phyloP scores from a whole-genome alignment of 495 filamentous ascomycete genomes.

The Penicillium taxi region DNA sequence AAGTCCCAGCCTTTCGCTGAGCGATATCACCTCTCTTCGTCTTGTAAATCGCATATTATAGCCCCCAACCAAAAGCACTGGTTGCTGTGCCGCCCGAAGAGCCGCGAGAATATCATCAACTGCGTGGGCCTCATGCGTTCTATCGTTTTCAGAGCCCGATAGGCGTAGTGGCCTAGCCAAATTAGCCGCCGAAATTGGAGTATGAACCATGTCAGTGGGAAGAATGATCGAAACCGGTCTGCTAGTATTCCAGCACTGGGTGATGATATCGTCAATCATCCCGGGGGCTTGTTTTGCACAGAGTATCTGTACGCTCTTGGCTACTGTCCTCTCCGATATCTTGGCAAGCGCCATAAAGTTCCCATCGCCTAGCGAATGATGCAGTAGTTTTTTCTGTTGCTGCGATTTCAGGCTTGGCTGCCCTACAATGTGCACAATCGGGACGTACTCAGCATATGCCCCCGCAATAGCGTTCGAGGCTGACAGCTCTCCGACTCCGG shows the following conservation, averaged over 20 bases:
- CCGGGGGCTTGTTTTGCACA: background rate
- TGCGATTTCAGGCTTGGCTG: constrained; percentile 20
- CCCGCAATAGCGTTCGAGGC: constrained; percentile 65
- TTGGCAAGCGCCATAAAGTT: constrained; percentile 23
- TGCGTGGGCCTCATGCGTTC: background rate
- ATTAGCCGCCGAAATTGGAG: constrained; percentile 2
- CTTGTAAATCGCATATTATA: background rate
- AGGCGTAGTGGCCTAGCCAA: constrained; percentile 1
- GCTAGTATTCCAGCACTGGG: constrained; percentile 2
- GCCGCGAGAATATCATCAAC: background rate
- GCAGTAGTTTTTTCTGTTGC: constrained; percentile 18
- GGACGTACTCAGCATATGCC: constrained; percentile 63
- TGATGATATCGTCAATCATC: constrained; percentile 5
- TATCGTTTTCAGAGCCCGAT: background rate
- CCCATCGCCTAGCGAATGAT: constrained; percentile 37
- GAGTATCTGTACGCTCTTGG: background rate
- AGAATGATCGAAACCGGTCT: constrained; percentile 6
- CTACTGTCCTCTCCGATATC: constrained; percentile 12
- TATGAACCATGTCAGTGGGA: constrained; percentile 6
- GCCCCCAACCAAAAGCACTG: constrained; percentile 2
- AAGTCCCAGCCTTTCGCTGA: background rate
- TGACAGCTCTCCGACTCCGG: constrained; percentile 70
- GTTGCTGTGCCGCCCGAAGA: background rate
- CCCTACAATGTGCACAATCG: constrained; percentile 75
- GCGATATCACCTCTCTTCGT: background rate